Conservation (phyloP, 2,329 filamentous ascomycete genomes). For the Incumbomyces lentus region DNA sequence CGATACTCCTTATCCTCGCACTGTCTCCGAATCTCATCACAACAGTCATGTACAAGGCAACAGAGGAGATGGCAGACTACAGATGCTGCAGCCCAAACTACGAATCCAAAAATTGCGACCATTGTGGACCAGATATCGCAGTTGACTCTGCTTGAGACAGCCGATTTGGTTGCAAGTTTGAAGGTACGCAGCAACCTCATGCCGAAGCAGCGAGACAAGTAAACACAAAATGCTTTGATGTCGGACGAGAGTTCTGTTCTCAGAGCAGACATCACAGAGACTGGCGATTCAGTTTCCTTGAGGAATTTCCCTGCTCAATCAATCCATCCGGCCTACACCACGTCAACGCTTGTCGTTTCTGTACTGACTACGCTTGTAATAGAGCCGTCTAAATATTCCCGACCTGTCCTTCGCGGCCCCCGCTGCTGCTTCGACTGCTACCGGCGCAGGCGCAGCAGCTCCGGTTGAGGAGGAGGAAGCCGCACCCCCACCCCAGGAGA, state of each 20-base stretch:
- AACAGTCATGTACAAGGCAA: constrained; percentile 20
- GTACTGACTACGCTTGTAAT: constrained; percentile 11
- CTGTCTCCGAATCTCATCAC: constrained; percentile 31
- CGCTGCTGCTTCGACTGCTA: constrained; percentile 51
- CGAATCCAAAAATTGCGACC: constrained; percentile 80
- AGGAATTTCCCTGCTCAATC: background rate
- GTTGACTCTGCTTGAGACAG: constrained; percentile 94
- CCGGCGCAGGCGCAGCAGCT: constrained; percentile 51
- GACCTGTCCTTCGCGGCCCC: constrained; percentile 92
- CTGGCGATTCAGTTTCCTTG: too few species aligned
- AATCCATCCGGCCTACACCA: background rate
- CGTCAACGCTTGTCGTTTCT: background rate
- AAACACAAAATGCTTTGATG: too few species aligned
- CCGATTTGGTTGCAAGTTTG: constrained; percentile 83
- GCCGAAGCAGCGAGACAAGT: background rate
- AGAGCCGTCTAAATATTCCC: constrained; percentile 94
- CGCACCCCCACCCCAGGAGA: constrained; percentile 76
- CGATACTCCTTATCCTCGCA: constrained; percentile 20
- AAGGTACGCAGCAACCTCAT: constrained; percentile 55
- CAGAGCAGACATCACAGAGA: too few species aligned
- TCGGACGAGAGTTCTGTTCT: too few species aligned
- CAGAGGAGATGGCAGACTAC: constrained; percentile 75
- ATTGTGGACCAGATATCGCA: constrained; percentile 99
- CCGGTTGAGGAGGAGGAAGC: constrained; percentile 64
- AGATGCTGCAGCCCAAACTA: constrained; percentile 51